Evolutionary conservation across 192 early-diverging fungal genomes (phyloP).

Genomic region (Coemansia sp.): DNA sequence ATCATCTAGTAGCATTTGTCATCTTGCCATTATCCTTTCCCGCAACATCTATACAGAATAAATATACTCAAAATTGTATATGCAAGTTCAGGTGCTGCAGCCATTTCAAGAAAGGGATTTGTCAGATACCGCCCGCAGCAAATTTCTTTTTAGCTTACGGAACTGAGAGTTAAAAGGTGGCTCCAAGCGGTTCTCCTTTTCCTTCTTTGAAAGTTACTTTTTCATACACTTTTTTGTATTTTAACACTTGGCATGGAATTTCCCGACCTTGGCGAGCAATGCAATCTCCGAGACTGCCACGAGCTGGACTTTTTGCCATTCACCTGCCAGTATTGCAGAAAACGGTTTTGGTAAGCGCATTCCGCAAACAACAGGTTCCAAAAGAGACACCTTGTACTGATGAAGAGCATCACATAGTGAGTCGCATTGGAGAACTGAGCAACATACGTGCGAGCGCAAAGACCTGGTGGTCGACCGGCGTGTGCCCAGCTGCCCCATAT

Average conservation of each 20-base stretch:
- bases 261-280: conserved; percentile 68
- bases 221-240: not conserved
- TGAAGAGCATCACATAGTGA: conserved; percentile 46
- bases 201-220: not conserved
- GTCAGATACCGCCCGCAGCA: not conserved
- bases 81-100: not conserved
- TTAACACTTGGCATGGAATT: conserved; percentile 60
- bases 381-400: not conserved
- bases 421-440: conserved; percentile 66
- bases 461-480: conserved; percentile 61
- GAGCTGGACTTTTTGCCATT: conserved; percentile 61
- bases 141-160: not conserved
- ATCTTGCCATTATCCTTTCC: not conserved
- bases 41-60: no score
- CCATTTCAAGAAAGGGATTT: not conserved
- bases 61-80: no score
- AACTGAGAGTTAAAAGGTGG: not conserved
- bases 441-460: conserved; percentile 62
- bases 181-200: not conserved
- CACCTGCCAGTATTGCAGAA: conserved; percentile 50
- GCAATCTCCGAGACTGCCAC: conserved; percentile 58
- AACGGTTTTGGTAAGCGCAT: conserved; percentile 54
- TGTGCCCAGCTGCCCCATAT: conserved; percentile 76
- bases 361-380: not conserved
- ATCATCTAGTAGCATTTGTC: not conserved